Percentiles rank a stretch among this genome's conserved stretches.
phyloP scores from a whole-genome alignment of 805 yeast species.

The Wickerhamia fluorescens region DNA sequence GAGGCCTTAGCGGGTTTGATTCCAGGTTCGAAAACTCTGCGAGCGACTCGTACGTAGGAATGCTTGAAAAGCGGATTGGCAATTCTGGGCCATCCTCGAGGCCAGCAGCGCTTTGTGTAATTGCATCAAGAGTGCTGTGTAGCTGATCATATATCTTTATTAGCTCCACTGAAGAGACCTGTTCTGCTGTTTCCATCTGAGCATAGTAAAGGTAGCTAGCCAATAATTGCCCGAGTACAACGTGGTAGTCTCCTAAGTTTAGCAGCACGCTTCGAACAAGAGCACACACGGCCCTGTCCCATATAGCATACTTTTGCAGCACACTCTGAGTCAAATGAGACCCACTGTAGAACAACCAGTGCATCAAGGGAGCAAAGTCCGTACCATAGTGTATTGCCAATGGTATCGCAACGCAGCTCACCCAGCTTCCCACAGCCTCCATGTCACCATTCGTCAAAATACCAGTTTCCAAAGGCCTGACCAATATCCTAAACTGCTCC shows the following conservation, averaged over 20 bases:
- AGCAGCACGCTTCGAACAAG: no score
- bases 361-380: conserved; percentile 18
- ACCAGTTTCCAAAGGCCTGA: no score
- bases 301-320: no score
- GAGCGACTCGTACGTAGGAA: conserved; percentile 5
- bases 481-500: no score
- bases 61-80: background rate
- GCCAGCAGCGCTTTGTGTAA: background rate
- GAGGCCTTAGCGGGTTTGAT: conserved; percentile 9
- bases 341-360: conserved; percentile 15
- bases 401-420: conserved; percentile 24
- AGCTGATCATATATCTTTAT: conserved; percentile 23
- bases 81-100: background rate
- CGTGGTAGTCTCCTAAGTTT: no score
- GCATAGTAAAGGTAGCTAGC: background rate
- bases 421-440: no score
- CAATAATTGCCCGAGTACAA: background rate
- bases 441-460: no score
- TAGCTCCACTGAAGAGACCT: conserved; percentile 16
- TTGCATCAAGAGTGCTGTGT: conserved; percentile 12
- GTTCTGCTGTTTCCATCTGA: background rate
- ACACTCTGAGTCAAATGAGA: background rate
- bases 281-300: no score
- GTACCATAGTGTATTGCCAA: conserved; percentile 11
- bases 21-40: conserved; percentile 11